Base-by-base conservation (phyloP, 768 basidiomycete species). In the Pholiota conissans region DNA sequence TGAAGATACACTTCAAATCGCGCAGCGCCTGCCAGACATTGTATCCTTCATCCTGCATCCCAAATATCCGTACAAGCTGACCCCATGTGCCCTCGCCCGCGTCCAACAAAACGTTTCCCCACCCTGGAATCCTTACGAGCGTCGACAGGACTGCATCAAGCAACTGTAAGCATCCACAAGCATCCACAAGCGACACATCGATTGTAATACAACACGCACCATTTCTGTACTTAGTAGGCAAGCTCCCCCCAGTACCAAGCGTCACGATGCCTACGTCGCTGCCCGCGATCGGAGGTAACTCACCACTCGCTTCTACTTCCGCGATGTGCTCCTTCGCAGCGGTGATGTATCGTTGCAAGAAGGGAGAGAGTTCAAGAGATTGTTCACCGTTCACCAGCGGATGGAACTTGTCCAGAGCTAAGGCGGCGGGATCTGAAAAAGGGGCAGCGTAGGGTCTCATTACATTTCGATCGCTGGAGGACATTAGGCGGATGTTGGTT, bases 71-170 rank as follows among this genome's bases (percentile, higher is more conserved):
- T 2, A 79, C 78, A 3, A 98, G 79, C 66, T 98, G 96, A 1
- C 95, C 95, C 80, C 89, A 90, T 0, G 95, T 94, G 0, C 94
- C 95, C 73, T 98, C 96, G 0, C 96, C 96, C 0, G 82, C 82
- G 61, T 98, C 96, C 2, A 98, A 79, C n/a, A 98, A 73, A 30
- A 97, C 73, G 59, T 82, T 85, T 0, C 92, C 91, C 54, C 78
- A 77, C 0, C 74, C 72, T 0, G 95, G 94, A 32, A 95, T 85
- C 48, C 80, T 79, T 5, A 98, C 73, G 4, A 95, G 78, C 0
- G 90, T 94, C 0, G 87, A 80, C 14, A 90, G 90, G 2, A 91
- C 90, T 91, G 57, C 26, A 50, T n/a, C 22, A 29, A 39, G 6
- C 7, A 46, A 34, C 40, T 49, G n/a, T n/a, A n/a, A n/a, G n/a